Evolutionary conservation across 176 grass and related monocot genomes (phyloP), one percentile per base, ranked within the genome.

Genomic region (Triticum turgidum): DNA sequence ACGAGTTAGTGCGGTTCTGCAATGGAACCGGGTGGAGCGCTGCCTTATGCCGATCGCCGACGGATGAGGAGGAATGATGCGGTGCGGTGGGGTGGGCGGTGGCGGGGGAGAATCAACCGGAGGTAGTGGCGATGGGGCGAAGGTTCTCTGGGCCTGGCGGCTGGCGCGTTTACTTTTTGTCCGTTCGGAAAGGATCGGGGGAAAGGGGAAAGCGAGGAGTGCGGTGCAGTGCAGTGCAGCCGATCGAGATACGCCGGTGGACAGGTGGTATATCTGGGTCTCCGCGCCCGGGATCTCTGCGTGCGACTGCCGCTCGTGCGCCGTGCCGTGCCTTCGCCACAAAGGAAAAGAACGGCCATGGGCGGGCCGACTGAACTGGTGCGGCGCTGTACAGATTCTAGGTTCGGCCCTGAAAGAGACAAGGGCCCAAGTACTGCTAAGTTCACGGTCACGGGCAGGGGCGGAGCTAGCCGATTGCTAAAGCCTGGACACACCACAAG

Each of bases 61-160:
- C 27, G 25, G 10, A 80, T 80, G 35, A 18, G 63, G 47, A 39
- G 8, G 64, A 27, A 17, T 22, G 56, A 58, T 27, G 41, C 62
- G 62, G 64, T 3, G 56, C 62, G 62, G 64, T 3, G 54, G 2
- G 54, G 54, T 21, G 18, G 41, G 39, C 61, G 62, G 64, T 3
- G 69, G 69, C 33, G 83, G 12, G 68, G 47, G 58, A 77, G 64
- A 73, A 17, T 72, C 66, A 73, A 17, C 65, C 67, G 44, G 74
- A 22, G 63, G 27, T 21, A 77, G 34, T 37, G 64, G 78, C 13
- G 63, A 78, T 21, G 39, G 30, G 52, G 9, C 34, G 59, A 89
- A 79, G 80, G 56, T 79, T 74, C 82, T 65, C 54, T 49, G 44
- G 44, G 44, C 44, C 44, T 41, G 1, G 7, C 14, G 44, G 11